Percentiles rank a stretch among this genome's conserved stretches.
Evolutionary conservation across 2,329 filamentous ascomycete genomes (phyloP).

Genomic region (Ceratocystis variospora): DNA sequence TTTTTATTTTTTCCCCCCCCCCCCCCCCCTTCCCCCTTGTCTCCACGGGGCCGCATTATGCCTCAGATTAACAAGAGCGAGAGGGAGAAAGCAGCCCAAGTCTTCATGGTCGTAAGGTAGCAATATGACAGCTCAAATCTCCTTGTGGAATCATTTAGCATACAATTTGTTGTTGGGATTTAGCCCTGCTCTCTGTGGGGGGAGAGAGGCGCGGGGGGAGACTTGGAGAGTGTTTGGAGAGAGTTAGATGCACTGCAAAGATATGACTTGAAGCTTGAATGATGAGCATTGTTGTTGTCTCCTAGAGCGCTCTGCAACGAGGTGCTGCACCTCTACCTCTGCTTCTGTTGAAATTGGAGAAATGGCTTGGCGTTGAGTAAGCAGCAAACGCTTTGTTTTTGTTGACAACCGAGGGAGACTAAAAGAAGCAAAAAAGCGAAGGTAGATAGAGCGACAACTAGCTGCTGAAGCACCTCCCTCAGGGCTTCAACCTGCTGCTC

Average conservation of each 20-base stretch:
- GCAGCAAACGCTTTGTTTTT: constrained; percentile 3
- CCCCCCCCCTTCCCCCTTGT: background rate
- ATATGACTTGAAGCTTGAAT: background rate
- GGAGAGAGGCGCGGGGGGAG: too few relatives aligned
- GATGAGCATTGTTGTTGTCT: too few relatives aligned
- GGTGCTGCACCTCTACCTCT: too few relatives aligned
- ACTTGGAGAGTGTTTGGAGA: too few relatives aligned
- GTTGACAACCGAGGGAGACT: background rate
- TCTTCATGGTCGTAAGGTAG: background rate
- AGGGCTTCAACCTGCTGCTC: too few relatives aligned
- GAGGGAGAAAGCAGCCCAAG: background rate
- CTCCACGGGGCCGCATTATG: background rate
- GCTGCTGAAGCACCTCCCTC: background rate
- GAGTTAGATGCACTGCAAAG: background rate
- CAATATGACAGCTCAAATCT: background rate
- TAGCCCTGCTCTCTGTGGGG: background rate
- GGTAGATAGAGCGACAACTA: background rate
- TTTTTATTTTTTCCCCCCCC: background rate
- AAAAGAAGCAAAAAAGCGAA: background rate
- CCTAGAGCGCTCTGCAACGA: too few relatives aligned
- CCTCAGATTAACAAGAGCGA: background rate
- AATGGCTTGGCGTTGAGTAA: constrained; percentile 5
- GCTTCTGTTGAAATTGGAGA: background rate
- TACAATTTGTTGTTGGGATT: background rate
- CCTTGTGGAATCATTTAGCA: background rate